phyloP scores from a whole-genome alignment of 2,329 filamentous ascomycete species.

The Golovinomyces cichoracearum region DNA sequence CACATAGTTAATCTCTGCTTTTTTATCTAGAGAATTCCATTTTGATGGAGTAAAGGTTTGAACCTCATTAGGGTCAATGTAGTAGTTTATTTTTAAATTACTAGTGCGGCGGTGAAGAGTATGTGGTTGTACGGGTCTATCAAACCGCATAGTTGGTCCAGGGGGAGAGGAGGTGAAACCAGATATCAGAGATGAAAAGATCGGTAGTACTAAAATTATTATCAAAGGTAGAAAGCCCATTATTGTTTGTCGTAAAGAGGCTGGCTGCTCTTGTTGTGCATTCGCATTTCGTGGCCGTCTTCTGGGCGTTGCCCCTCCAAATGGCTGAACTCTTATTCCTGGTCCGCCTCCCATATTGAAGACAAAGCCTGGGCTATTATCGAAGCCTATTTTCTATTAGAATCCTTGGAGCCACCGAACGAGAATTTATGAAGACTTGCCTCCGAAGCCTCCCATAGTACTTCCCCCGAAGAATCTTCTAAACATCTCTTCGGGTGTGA shows the following conservation, averaged over 20 bases:
- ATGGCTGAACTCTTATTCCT: conserved; percentile 82
- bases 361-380: conserved; percentile 64
- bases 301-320: conserved; percentile 56
- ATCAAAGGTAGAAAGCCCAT: conserved; percentile 65
- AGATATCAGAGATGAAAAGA: conserved; percentile 57
- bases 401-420: not conserved
- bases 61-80: conserved; percentile 54
- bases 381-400: conserved; percentile 24
- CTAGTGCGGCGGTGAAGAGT: conserved; percentile 48
- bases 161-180: conserved; percentile 24
- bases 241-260: conserved; percentile 27
- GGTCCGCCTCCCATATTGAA: conserved; percentile 88
- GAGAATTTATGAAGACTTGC: conserved; percentile 21
- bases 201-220: conserved; percentile 63
- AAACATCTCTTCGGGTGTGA: conserved; percentile 92
- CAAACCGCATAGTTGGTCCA: conserved; percentile 51
- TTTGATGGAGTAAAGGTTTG: conserved; percentile 41
- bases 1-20: conserved; percentile 50
- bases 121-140: conserved; percentile 40
- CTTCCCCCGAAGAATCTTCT: conserved; percentile 76
- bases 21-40: conserved; percentile 47
- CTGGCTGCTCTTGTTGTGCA: conserved; percentile 23
- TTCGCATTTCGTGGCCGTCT: conserved; percentile 44
- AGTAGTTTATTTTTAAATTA: conserved; percentile 56
- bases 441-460: conserved; percentile 33